A percentile compares a stretch with the other conserved stretches of the same genome.
Evolutionary conservation across 495 filamentous ascomycete genomes (phyloP).

Genomic region (Penicillium pulvis): DNA sequence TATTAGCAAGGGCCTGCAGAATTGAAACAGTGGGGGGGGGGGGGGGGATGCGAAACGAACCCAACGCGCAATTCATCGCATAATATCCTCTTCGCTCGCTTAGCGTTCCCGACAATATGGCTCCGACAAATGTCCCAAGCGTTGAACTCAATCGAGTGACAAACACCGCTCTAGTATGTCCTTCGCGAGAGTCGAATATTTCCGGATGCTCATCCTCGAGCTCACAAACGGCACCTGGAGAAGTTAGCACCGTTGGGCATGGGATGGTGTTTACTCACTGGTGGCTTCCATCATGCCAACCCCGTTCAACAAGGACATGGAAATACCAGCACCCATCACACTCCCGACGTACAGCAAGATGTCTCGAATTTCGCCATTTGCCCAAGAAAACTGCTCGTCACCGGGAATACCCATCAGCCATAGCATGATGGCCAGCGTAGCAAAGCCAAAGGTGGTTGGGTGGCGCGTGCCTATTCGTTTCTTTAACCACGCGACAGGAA

Average conservation of each 20-base stretch:
- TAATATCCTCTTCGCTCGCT: constrained; percentile 33
- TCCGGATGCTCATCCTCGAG: constrained; percentile 19
- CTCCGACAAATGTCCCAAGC: constrained; percentile 32
- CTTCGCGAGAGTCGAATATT: constrained; percentile 28
- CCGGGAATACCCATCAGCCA: constrained; percentile 27
- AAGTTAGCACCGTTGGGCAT: neutral
- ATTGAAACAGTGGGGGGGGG: neutral
- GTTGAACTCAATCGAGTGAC: constrained; percentile 34
- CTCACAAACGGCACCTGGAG: neutral
- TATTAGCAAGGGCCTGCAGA: neutral
- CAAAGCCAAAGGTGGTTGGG: neutral
- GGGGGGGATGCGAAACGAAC: constrained; percentile 9
- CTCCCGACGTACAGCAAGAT: neutral
- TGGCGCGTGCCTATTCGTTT: neutral
- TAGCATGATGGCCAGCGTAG: constrained; percentile 16
- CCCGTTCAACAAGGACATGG: constrained; percentile 19
- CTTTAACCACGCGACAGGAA: neutral
- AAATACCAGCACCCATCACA: neutral
- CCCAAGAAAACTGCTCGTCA: constrained; percentile 25
- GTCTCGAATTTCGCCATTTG: neutral
- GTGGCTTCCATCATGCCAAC: constrained; percentile 30
- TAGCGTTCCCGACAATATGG: constrained; percentile 32
- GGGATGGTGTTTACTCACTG: constrained; percentile 16
- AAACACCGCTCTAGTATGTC: constrained; percentile 33
- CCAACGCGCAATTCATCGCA: constrained; percentile 27